Conservation (phyloP, 768 basidiomycete genomes). For the Crassisporium funariophilum region DNA sequence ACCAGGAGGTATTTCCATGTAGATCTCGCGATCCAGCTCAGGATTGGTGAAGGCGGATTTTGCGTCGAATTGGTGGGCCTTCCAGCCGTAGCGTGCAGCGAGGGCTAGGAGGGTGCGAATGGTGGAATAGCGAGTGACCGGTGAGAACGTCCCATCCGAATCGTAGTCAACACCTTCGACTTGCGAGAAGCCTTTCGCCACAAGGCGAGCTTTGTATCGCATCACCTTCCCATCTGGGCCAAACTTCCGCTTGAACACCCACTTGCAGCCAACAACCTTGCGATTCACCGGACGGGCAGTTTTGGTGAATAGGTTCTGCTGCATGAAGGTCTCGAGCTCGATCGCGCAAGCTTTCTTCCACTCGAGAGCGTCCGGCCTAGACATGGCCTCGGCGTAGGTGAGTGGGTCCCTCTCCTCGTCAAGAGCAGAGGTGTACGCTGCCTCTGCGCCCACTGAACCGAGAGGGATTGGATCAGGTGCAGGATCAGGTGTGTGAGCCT, state of each 20-base stretch:
- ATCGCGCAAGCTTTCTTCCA: slow-evolving; percentile 1
- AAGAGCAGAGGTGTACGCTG: no score
- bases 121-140: neutral
- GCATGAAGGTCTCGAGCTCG: slow-evolving; percentile 1
- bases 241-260: slow-evolving; percentile 6
- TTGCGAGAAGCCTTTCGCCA: slow-evolving; percentile 10
- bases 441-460: no score
- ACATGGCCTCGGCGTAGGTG: slow-evolving; percentile 7
- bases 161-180: slow-evolving; percentile 7
- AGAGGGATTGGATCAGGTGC: no score
- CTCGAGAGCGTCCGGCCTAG: neutral
- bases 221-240: slow-evolving; percentile 2
- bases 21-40: slow-evolving; percentile 1
- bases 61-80: slow-evolving; percentile 1
- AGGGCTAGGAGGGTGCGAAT: slow-evolving; percentile 4
- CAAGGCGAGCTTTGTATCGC: slow-evolving; percentile 2
- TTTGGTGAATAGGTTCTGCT: neutral
- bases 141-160: slow-evolving; percentile 9
- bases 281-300: neutral
- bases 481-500: no score
- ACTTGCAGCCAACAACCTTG: slow-evolving; percentile 2
- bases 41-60: slow-evolving; percentile 4
- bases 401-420: no score
- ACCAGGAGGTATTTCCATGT: neutral
- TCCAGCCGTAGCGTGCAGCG: neutral